phyloP scores from a whole-genome alignment of 768 basidiomycete species.

The Suillus discolor region DNA sequence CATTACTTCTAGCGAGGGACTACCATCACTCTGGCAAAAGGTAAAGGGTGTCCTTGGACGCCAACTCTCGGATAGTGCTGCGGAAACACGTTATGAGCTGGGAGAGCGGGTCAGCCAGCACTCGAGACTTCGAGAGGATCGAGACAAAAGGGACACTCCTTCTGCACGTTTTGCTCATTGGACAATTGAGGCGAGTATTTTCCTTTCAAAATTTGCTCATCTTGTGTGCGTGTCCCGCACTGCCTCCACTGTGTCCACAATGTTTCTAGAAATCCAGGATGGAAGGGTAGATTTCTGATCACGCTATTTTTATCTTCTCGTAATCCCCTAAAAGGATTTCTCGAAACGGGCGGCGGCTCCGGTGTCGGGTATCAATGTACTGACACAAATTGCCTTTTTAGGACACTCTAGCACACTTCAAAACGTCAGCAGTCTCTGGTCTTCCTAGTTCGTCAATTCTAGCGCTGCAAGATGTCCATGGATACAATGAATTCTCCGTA shows the following conservation, averaged over 20 bases:
- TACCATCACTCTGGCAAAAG: constrained; percentile 48
- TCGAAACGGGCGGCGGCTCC: neutral
- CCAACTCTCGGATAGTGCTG: constrained; percentile 18
- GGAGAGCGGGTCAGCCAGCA: constrained; percentile 19
- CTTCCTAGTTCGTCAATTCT: constrained; percentile 65
- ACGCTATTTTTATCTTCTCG: neutral
- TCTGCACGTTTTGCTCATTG: constrained; percentile 71
- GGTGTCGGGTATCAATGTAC: constrained; percentile 7
- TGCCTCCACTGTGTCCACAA: neutral
- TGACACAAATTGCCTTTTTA: constrained; percentile 30
- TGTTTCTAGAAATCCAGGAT: constrained; percentile 17
- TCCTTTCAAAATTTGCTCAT: neutral
- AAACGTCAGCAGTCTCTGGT: constrained; percentile 63
- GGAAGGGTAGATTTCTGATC: constrained; percentile 2
- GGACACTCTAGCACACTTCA: constrained; percentile 77
- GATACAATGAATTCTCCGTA: constrained; percentile 95
- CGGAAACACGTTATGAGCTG: constrained; percentile 44
- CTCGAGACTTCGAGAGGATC: constrained; percentile 31
- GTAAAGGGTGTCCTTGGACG: constrained; percentile 34
- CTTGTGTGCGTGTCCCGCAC: neutral
- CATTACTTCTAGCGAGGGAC: constrained; percentile 37
- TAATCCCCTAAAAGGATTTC: neutral
- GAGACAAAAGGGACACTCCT: constrained; percentile 45
- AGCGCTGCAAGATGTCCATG: constrained; percentile 64
- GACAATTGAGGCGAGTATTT: constrained; percentile 57